Base-by-base conservation (phyloP, 176 grass and related monocot genomes). In the Oryza coarctata region DNA sequence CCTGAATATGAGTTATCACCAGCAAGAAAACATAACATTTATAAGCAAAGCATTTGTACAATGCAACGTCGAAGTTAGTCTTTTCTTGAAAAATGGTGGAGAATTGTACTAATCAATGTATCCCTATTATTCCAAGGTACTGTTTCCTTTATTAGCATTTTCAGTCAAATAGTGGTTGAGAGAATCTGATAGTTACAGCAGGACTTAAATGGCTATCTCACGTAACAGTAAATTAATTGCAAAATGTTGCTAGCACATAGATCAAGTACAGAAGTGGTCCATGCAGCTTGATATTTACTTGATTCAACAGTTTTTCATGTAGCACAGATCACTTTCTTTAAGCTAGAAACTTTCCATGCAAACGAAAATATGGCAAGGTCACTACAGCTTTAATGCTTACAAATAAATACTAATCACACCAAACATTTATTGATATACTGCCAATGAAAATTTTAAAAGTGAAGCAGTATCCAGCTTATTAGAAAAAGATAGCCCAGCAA, bases 401-500 rank as follows among this genome's bases (percentile, higher is more conserved):
- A 18, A 29, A 50, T 50, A 15, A 49, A 73, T 31, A 73, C 3
- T 73, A 73, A 73, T 18, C 9, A 27, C 8, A 29, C 5, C 13
- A 57, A 80, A 49, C 70, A 70, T 65, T 65, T 44, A 73, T 34
- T 41, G 38, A 57, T 32, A 77, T 45, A 12, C 20, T 60, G 17
- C 13, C 15, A 58, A 44, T 44, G 73, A 35, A 81, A 86, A 77
- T 36, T n/a, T 15, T 35, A 7, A 7, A 78, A 60, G 23, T 12
- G 50, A 85, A 85, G 10, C 40, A 55, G 38, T 31, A 76, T 71
- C 32, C 79, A 23, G 78, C 40, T 82, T 33, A 82, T 71, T 80
- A 45, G 67, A 73, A 78, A 78, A 36, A 62, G 44, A 82, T 57
- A 73, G 33, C 29, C 23, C 73, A 86, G 78, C 70, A 90, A 38